These are phyloP conservation scores for Dryas alaskensis DNA, from an alignment of 306 rosid species.

Conservation along the genomic window DNA sequence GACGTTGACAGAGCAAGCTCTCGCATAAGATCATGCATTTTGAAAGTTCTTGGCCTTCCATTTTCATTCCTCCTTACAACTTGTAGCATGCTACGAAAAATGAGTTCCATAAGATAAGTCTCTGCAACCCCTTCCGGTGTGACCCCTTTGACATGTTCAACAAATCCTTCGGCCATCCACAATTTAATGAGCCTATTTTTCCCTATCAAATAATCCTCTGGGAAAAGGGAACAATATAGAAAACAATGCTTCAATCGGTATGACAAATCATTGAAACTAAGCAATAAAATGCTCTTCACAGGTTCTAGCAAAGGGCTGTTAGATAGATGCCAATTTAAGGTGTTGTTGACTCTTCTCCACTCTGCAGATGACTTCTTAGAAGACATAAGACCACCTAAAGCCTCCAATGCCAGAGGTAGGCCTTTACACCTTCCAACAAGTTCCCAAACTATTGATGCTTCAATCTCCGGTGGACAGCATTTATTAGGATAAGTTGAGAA, in stretches of 20 bases:
- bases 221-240: conserved; percentile 19
- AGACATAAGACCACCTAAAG: conserved; percentile 20
- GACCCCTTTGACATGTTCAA: neutral
- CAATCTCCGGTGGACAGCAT: conserved; percentile 6
- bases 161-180: conserved; percentile 24
- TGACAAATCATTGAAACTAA: conserved; percentile 19
- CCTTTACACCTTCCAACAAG: conserved; percentile 20
- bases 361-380: neutral
- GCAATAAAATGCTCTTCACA: conserved; percentile 17
- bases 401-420: conserved; percentile 17
- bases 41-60: conserved; percentile 12
- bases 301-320: conserved; percentile 4
- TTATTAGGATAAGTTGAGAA: neutral
- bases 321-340: conserved; percentile 13
- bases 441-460: neutral
- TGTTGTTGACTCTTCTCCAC: conserved; percentile 17
- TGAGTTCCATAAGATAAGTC: conserved; percentile 13
- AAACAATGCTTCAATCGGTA: conserved; percentile 16
- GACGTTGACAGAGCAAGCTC: conserved; percentile 17
- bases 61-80: neutral
- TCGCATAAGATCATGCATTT: conserved; percentile 29
- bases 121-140: conserved; percentile 9
- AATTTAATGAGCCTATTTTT: neutral
- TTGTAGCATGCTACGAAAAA: conserved; percentile 19
- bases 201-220: conserved; percentile 15